A percentile compares a stretch with the other conserved stretches of the same genome.
Conservation (phyloP, 192 early-diverging fungal species). For the Entomortierella chlamydospora region DNA sequence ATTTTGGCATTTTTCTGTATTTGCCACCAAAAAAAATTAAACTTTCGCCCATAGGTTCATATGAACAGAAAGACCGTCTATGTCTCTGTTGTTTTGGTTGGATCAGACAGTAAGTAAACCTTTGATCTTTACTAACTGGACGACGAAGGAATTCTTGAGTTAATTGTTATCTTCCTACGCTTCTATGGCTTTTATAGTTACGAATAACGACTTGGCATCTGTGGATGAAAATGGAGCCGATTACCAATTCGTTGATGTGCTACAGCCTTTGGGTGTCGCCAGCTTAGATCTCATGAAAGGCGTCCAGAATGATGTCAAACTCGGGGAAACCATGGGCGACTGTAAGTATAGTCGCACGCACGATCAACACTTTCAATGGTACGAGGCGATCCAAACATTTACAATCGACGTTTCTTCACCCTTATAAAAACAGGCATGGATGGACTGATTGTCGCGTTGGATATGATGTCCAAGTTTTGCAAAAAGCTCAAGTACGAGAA, state of each 20-base stretch:
- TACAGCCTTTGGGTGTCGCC: conserved; percentile 45
- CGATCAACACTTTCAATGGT: neutral
- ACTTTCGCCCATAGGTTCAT: conserved; percentile 60
- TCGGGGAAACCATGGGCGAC: conserved; percentile 63
- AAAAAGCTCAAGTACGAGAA: conserved; percentile 74
- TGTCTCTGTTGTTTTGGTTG: conserved; percentile 67
- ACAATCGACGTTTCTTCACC: neutral
- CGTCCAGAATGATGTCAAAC: conserved; percentile 53
- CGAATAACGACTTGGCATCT: conserved; percentile 63
- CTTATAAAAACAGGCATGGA: conserved; percentile 64
- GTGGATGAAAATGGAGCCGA: conserved; percentile 45
- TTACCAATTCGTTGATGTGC: conserved; percentile 43
- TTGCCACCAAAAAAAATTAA: conserved; percentile 31
- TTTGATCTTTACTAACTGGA: neutral
- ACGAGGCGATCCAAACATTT: neutral
- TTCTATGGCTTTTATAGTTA: conserved; percentile 48
- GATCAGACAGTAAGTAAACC: conserved; percentile 62
- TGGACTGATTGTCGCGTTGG: conserved; percentile 68
- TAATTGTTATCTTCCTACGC: neutral
- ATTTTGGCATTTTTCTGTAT: no score
- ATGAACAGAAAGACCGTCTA: conserved; percentile 73
- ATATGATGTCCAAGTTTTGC: conserved; percentile 67
- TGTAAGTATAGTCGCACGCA: conserved; percentile 42
- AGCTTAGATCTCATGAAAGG: conserved; percentile 62
- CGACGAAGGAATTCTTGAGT: no score